Base-by-base conservation (phyloP, 2,329 filamentous ascomycete species). In the Elsinoe arachidis region DNA sequence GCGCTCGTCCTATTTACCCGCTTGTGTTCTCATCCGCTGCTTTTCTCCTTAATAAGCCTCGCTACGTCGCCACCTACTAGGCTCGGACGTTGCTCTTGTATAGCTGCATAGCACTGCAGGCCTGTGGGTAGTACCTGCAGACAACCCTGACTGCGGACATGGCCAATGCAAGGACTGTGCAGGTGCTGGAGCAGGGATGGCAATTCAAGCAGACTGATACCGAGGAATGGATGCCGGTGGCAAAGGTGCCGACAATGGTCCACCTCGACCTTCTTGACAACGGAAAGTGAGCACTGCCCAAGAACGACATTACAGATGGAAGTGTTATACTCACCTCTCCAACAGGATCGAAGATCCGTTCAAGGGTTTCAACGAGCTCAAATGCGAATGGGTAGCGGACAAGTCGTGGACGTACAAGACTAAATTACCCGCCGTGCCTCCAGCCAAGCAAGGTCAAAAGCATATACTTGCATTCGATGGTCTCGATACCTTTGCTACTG, bases 401-500 rank as follows among this genome's bases (percentile, higher is more conserved):
- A 71, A 73, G 61, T 64, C 69, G 3, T 79, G 76, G 76, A 73
- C 69, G 10, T 78, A 79, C 67, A 71, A 66, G 61, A 68, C 72
- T 55, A 66, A 64, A n/a, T 64, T 78, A 9, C 74, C 73, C 7
- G 47, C 64, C 1, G 58, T 72, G 14, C 52, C 59, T n/a, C 44
- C 63, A 38, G 58, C 64, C 5, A 61, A 67, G 19, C 60, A 68
- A 38, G 66, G 68, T 30, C 63, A 62, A 6, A 71, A 64, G 21
- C 69, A 73, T 15, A 75, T 80, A 14, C 70, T 86, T 4, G 79
- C 82, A 9, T 84, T 86, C 58, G 77, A 84, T 62, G 83, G 83
- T 0, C 75, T 86, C 1, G 83, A 86, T 64, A 86, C 83, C 0
- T 84, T 83, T 61, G 80, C 82, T 0, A 80, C 74, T 0, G 80